Evolutionary conservation across 2,329 filamentous ascomycete species (phyloP).

Genomic region (Colletotrichum sp.): DNA sequence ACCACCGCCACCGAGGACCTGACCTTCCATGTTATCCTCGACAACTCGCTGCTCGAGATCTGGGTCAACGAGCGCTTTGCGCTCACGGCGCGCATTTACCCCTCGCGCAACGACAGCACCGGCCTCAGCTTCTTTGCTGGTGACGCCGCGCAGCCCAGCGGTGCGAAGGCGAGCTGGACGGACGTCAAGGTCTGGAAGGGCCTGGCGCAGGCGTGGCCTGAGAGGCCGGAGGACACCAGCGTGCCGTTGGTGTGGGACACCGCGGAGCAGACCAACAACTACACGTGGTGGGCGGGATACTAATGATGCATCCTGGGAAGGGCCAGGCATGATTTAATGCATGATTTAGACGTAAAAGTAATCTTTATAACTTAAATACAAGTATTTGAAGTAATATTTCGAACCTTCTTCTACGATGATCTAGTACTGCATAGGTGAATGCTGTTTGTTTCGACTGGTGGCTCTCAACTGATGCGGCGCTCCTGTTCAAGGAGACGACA

Average conservation of each 20-base stretch:
- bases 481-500: no score
- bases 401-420: accelerated
- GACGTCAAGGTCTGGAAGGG: slow-evolving; percentile 16
- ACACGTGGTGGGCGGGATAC: slow-evolving; percentile 19
- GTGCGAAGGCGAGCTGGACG: slow-evolving; percentile 8
- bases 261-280: slow-evolving; percentile 18
- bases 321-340: neutral
- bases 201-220: slow-evolving; percentile 18
- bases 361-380: neutral
- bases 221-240: slow-evolving; percentile 19
- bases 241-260: slow-evolving; percentile 16
- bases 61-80: slow-evolving; percentile 24
- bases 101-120: slow-evolving; percentile 21
- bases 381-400: neutral
- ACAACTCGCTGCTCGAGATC: slow-evolving; percentile 22
- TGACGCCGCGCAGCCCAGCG: neutral
- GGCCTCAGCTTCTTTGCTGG: slow-evolving; percentile 20
- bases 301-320: neutral
- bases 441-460: no score
- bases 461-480: no score
- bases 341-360: neutral
- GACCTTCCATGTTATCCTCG: slow-evolving; percentile 15
- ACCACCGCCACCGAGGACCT: neutral
- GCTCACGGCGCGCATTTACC: slow-evolving; percentile 22
- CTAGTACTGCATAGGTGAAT: no score